phyloP scores from a whole-genome alignment of 495 filamentous ascomycete genomes.

The Choiromyces venosus region DNA sequence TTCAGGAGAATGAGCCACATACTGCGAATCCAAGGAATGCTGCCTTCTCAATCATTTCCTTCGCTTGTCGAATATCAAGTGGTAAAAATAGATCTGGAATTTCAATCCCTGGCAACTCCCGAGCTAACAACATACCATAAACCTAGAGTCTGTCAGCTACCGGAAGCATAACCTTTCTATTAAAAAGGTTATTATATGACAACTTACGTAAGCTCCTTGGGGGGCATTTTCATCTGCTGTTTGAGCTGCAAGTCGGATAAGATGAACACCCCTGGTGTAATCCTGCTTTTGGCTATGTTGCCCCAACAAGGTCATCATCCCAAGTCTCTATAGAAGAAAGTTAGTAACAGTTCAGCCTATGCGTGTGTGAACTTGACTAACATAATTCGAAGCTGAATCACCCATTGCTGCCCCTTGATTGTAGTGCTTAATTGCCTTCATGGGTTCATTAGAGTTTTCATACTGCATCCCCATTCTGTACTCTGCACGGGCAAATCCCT shows the following conservation, averaged over 20 bases:
- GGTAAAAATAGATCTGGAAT: slow-evolving; percentile 70
- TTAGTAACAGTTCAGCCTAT: slow-evolving; percentile 31
- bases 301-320: slow-evolving; percentile 95
- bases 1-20: slow-evolving; percentile 10
- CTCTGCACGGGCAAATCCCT: slow-evolving; percentile 87
- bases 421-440: slow-evolving; percentile 88
- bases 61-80: slow-evolving; percentile 66
- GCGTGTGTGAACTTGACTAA: slow-evolving; percentile 41
- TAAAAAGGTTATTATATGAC: background rate
- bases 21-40: slow-evolving; percentile 92
- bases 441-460: slow-evolving; percentile 82
- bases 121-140: slow-evolving; percentile 88
- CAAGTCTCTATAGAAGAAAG: slow-evolving; percentile 56
- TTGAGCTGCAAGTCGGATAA: slow-evolving; percentile 75
- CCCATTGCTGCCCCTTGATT: slow-evolving; percentile 64
- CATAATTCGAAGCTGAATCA: slow-evolving; percentile 91
- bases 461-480: slow-evolving; percentile 98
- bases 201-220: slow-evolving; percentile 79
- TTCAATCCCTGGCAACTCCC: slow-evolving; percentile 80
- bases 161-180: slow-evolving; percentile 2
- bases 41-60: slow-evolving; percentile 90
- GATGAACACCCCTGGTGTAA: slow-evolving; percentile 66
- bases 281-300: slow-evolving; percentile 86
- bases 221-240: slow-evolving; percentile 95
- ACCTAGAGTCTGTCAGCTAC: slow-evolving; percentile 49